A percentile compares a stretch with the other conserved stretches of the same genome.
These are phyloP conservation scores for Colletotrichum phormii DNA, from an alignment of 2,329 filamentous ascomycete species.

Conservation along the genomic window DNA sequence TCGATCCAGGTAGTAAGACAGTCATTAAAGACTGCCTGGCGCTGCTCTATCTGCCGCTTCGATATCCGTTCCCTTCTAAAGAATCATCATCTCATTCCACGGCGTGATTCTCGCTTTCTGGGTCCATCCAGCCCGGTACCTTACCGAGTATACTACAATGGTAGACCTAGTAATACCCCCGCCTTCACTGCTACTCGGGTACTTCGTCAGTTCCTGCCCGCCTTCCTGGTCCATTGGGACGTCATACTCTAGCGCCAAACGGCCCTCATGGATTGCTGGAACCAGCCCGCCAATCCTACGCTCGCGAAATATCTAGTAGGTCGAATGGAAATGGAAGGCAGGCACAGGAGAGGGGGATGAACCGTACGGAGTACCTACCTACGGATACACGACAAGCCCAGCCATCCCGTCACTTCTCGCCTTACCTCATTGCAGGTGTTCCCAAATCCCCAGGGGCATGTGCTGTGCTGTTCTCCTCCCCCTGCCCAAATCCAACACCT, in stretches of 20 bases:
- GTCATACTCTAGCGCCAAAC: slow-evolving; percentile 34
- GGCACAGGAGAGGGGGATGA: not conserved
- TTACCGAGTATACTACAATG: not conserved
- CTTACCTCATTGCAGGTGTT: slow-evolving; percentile 17
- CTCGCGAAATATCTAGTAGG: slow-evolving; percentile 4
- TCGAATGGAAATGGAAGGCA: not conserved
- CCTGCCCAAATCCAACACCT: not conserved
- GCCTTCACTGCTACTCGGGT: not conserved
- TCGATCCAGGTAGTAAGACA: not conserved
- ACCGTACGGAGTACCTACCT: not conserved
- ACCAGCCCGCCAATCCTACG: slow-evolving; percentile 28
- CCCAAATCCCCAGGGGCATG: not conserved
- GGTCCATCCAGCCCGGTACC: not conserved
- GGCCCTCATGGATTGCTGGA: slow-evolving; percentile 21
- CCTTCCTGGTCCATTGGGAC: slow-evolving; percentile 13
- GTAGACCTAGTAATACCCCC: not conserved
- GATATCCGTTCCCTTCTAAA: not conserved
- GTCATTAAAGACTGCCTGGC: not conserved
- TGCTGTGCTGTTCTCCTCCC: slow-evolving; percentile 4
- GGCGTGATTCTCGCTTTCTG: slow-evolving; percentile 19
- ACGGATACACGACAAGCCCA: not conserved
- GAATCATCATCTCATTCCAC: not conserved
- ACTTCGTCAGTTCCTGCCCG: not conserved
- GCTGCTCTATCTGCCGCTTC: not conserved
- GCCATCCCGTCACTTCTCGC: slow-evolving; percentile 33